Conservation (phyloP, 2,329 filamentous ascomycete species). For the Aspergillus sp. region DNA sequence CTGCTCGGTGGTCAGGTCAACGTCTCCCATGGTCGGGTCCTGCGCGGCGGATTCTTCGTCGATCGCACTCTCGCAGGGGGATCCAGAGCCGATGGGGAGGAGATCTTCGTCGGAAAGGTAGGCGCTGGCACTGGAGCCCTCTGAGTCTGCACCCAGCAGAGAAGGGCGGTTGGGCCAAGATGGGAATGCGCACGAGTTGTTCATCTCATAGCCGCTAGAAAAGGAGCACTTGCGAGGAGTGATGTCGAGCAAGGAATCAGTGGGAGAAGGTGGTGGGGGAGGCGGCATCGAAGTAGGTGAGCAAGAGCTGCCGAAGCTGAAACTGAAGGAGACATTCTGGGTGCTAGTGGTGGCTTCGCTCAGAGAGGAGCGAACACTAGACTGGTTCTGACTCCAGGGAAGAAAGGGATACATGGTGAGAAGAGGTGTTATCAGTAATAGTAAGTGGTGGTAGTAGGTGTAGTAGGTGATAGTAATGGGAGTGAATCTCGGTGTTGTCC, state of each 20-base stretch:
- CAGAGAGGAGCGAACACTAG: constrained; percentile 25
- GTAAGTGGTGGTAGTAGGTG: constrained; percentile 4
- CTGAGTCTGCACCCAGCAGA: constrained; percentile 36
- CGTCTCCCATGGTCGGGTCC: constrained; percentile 25
- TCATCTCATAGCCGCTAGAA: constrained; percentile 41
- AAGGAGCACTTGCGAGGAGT: constrained; percentile 46
- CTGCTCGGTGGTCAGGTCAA: constrained; percentile 42
- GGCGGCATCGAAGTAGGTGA: constrained; percentile 35
- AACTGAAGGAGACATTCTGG: constrained; percentile 25
- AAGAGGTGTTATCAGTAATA: constrained; percentile 1
- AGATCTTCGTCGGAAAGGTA: constrained; percentile 49
- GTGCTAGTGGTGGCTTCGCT: constrained; percentile 25
- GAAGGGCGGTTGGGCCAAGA: constrained; percentile 48
- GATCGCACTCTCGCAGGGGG: constrained; percentile 28
- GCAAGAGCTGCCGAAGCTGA: constrained; percentile 30
- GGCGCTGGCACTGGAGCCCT: constrained; percentile 36
- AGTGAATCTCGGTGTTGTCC: neutral
- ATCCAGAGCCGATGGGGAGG: constrained; percentile 35
- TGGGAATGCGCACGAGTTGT: constrained; percentile 46
- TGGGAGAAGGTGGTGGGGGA: constrained; percentile 43
- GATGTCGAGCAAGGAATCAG: constrained; percentile 43
- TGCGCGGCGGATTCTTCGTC: constrained; percentile 32
- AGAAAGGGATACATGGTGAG: constrained; percentile 25
- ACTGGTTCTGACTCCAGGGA: constrained; percentile 24
- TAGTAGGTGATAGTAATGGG: neutral